Evolutionary conservation across 345 rosid genomes (phyloP).

Genomic region (Linum lewisii): DNA sequence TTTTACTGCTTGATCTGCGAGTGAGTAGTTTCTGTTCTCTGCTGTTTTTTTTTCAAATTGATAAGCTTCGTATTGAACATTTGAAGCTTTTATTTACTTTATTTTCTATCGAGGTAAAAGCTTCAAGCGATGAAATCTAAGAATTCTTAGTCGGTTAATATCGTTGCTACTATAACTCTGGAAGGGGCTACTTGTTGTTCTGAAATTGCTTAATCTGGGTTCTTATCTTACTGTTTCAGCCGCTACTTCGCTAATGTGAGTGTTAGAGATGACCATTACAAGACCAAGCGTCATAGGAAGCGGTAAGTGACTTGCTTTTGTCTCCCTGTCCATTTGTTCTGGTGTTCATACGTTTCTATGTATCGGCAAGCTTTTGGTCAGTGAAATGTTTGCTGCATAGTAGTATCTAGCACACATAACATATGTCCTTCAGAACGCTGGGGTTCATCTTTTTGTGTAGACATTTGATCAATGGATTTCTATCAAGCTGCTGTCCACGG

Average conservation of each 20-base stretch:
- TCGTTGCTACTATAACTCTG: not conserved
- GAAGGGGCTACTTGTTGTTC: not conserved
- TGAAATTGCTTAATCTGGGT: not conserved
- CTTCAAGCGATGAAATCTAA: no score
- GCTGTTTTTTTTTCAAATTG: not conserved
- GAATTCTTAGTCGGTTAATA: not conserved
- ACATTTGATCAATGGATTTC: not conserved
- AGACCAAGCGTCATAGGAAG: slow-evolving; percentile 84
- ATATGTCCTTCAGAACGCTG: not conserved
- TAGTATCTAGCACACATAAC: not conserved
- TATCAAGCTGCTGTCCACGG: no score
- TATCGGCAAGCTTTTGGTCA: not conserved
- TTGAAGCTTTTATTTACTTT: not conserved
- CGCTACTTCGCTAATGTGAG: slow-evolving; percentile 60
- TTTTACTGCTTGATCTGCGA: slow-evolving; percentile 95
- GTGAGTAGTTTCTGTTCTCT: slow-evolving; percentile 29
- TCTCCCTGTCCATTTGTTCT: not conserved
- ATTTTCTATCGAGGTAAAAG: not conserved
- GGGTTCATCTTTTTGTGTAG: not conserved
- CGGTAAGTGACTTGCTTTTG: slow-evolving; percentile 36
- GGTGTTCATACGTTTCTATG: not conserved
- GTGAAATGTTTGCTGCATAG: not conserved
- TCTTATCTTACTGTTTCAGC: slow-evolving; percentile 31
- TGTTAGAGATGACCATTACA: slow-evolving; percentile 76
- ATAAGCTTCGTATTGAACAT: not conserved